Evolutionary conservation across 352 stramenopile genomes (phyloP).

Genomic region (Halophytophthora batemanensis): DNA sequence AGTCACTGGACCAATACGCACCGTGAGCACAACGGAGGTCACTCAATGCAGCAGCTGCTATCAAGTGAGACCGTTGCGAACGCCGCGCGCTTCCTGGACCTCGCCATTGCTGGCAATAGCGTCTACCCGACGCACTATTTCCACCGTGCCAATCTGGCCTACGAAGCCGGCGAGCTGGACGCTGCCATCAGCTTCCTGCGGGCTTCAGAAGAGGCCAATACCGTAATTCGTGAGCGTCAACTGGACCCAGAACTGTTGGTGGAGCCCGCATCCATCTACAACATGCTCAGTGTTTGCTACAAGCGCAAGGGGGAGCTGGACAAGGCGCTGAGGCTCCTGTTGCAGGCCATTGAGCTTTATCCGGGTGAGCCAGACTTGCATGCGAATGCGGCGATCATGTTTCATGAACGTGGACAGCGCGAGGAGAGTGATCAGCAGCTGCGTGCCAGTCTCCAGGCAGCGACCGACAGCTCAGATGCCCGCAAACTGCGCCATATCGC

Average conservation of each 20-base stretch:
- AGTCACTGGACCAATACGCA: constrained; percentile 30
- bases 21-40: not conserved
- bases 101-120: constrained; percentile 23
- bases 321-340: constrained; percentile 28
- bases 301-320: constrained; percentile 23
- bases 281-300: constrained; percentile 41
- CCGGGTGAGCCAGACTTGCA: constrained; percentile 38
- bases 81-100: constrained; percentile 29
- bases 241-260: constrained; percentile 44
- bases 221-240: constrained; percentile 22
- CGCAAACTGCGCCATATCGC: constrained; percentile 18
- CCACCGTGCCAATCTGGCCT: constrained; percentile 34
- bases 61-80: constrained; percentile 24
- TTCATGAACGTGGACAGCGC: constrained; percentile 16
- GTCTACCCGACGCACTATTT: constrained; percentile 41
- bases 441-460: constrained; percentile 11
- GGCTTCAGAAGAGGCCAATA: constrained; percentile 30
- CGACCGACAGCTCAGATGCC: constrained; percentile 15
- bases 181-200: constrained; percentile 33
- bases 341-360: constrained; percentile 31
- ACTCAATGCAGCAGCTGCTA: constrained; percentile 16
- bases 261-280: constrained; percentile 33
- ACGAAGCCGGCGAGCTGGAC: constrained; percentile 30
- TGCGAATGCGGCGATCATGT: constrained; percentile 46
- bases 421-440: constrained; percentile 24